These are phyloP conservation scores for Sanghuangporus sanghuang DNA, from an alignment of 1,284 basidiomycete genomes.

Conservation along the genomic window DNA sequence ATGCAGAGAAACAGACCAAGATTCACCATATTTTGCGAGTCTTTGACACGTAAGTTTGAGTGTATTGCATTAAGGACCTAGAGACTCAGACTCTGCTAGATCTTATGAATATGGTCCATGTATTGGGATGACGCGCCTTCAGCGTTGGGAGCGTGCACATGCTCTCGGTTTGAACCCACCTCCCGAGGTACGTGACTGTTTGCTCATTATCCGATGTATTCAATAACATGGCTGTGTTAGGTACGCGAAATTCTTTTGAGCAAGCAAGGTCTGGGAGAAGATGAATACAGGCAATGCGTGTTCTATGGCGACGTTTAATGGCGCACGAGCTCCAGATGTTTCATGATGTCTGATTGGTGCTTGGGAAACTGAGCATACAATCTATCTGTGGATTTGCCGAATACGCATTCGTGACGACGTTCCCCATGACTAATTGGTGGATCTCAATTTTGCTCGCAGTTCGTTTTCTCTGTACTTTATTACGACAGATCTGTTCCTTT, in stretches of 20 bases:
- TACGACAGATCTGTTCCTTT: no score
- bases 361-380: background rate
- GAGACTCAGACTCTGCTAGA: slow-evolving; percentile 30
- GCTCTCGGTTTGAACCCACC: slow-evolving; percentile 82
- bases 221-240: slow-evolving; percentile 34
- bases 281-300: slow-evolving; percentile 43
- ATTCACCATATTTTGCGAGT: slow-evolving; percentile 71
- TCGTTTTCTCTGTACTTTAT: no score
- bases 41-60: slow-evolving; percentile 63
- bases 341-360: no score
- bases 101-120: slow-evolving; percentile 84
- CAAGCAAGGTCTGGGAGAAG: slow-evolving; percentile 42
- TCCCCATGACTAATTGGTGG: no score
- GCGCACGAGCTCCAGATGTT: background rate
- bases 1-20: slow-evolving; percentile 54
- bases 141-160: slow-evolving; percentile 86
- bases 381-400: background rate
- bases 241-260: slow-evolving; percentile 70
- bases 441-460: no score
- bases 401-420: no score
- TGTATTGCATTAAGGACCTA: background rate
- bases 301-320: slow-evolving; percentile 39
- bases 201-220: background rate
- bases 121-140: slow-evolving; percentile 75
- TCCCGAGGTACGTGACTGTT: slow-evolving; percentile 51